phyloP scores from a whole-genome alignment of 1,284 basidiomycete species.

The Wallemia hederae region DNA sequence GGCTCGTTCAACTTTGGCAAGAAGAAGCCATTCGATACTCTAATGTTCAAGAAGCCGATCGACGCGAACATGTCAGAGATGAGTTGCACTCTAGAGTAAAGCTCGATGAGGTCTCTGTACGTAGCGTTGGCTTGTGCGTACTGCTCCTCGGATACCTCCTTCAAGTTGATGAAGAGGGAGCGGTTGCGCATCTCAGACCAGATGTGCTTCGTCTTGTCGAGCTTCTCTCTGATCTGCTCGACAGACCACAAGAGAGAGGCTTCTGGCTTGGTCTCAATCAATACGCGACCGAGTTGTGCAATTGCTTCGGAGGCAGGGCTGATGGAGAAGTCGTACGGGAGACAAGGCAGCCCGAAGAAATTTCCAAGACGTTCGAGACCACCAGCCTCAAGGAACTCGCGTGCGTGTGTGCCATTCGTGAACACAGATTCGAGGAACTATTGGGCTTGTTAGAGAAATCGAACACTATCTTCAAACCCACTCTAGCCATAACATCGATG shows the following conservation, averaged over 20 bases:
- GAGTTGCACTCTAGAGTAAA: conserved; percentile 50
- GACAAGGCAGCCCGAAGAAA: conserved; percentile 51
- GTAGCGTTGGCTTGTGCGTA: conserved; percentile 26
- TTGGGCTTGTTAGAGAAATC: neutral
- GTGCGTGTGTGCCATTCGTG: conserved; percentile 56
- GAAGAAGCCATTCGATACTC: conserved; percentile 42
- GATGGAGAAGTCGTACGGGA: conserved; percentile 66
- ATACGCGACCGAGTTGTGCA: conserved; percentile 57
- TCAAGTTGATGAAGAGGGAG: conserved; percentile 1
- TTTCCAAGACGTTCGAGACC: conserved; percentile 46
- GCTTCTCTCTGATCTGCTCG: conserved; percentile 35
- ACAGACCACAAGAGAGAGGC: conserved; percentile 46
- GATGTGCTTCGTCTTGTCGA: conserved; percentile 38
- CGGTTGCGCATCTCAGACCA: conserved; percentile 29
- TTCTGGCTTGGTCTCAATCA: conserved; percentile 56
- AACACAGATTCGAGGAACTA: conserved; percentile 82
- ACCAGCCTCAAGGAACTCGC: conserved; percentile 58
- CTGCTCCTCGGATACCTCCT: conserved; percentile 20
- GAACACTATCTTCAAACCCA: neutral
- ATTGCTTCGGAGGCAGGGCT: conserved; percentile 55
- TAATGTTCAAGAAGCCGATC: conserved; percentile 53
- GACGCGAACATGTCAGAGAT: conserved; percentile 68
- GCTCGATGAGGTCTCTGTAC: conserved; percentile 45
- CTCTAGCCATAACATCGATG: conserved; percentile 36
- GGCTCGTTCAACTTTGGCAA: conserved; percentile 41